Base-by-base conservation (phyloP, 2,329 filamentous ascomycete species). In the Colletotrichum liriopes region DNA sequence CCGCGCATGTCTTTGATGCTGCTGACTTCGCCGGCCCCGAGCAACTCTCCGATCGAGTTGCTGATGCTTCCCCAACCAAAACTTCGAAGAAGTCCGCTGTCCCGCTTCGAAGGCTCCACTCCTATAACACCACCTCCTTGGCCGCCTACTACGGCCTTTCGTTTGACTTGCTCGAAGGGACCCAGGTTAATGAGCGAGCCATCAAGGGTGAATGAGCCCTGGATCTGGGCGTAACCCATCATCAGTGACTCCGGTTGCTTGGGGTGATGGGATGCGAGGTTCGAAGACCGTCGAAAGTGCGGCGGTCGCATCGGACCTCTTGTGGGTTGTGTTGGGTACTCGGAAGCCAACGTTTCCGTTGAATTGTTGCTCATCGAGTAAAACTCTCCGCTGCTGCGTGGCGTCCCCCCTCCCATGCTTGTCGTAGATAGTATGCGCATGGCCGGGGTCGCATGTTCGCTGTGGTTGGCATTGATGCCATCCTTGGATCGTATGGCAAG, bases 151-250 rank as follows among this genome's bases (percentile, higher is more conserved):
- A 97, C 94, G 2, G 94, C 95, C 83, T 97, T 98, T 71, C 95
- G 90, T 81, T 99, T 99, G 49, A 98, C 95, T 77, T 97, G 94
- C 79, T 99, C 96, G 77, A 99, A 99, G 0, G 94, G 94, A 0
- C 91, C 91, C 49, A 97, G 91, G 77, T 97, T 96, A 72, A 99
- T 91, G 29, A 99, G 85, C 1, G 96, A 98, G 0, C 95, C 95
- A 79, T 99, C 96, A 8, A 99, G 84, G 0, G 92, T 94, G 77
- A 99, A 99, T 0, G 94, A 95, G 5, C 96, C 96, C 81, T 94
- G 93, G 2, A 98, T 90, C 77, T 99, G 96, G 3, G 94, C 96
- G 82, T 97, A 99, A 0, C 95, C 96, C 96, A 99, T 99, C 91
- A 99, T 97, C 65, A 99, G 84, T 1, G 93, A 92, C 80, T 98